Conservation (phyloP, 805 yeast species). For the Starmerella scarabaei region DNA sequence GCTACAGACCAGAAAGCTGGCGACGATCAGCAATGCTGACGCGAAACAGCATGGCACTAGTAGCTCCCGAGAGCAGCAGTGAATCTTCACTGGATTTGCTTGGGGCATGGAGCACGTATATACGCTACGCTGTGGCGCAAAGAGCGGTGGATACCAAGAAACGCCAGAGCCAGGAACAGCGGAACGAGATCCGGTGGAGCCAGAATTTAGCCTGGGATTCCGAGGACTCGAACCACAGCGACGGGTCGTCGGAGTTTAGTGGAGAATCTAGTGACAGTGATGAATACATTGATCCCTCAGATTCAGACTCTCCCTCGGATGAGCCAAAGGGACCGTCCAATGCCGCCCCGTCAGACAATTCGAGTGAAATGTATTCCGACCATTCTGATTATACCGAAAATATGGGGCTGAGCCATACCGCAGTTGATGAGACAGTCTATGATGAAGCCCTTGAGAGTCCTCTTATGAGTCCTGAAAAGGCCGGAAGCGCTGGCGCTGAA, state of each 20-base stretch:
- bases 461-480: no score
- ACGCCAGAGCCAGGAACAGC: conserved; percentile 8
- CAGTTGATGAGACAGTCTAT: no score
- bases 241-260: no score
- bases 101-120: conserved; percentile 25
- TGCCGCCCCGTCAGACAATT: no score
- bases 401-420: no score
- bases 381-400: no score
- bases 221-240: background rate
- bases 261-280: no score
- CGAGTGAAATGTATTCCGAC: no score
- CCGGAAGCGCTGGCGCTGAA: background rate
- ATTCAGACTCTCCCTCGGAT: no score
- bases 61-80: background rate
- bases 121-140: conserved; percentile 25
- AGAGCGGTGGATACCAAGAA: conserved; percentile 20
- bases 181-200: conserved; percentile 12
- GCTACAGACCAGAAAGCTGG: conserved; percentile 18
- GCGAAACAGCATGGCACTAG: background rate
- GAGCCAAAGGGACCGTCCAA: no score
- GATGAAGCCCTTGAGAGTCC: no score
- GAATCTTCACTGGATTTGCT: conserved; percentile 9
- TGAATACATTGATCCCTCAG: no score
- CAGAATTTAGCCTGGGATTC: conserved; percentile 9
- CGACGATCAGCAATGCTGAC: conserved; percentile 12